phyloP scores from a whole-genome alignment of 1,284 basidiomycete species.

The Pholiota adiposa region DNA sequence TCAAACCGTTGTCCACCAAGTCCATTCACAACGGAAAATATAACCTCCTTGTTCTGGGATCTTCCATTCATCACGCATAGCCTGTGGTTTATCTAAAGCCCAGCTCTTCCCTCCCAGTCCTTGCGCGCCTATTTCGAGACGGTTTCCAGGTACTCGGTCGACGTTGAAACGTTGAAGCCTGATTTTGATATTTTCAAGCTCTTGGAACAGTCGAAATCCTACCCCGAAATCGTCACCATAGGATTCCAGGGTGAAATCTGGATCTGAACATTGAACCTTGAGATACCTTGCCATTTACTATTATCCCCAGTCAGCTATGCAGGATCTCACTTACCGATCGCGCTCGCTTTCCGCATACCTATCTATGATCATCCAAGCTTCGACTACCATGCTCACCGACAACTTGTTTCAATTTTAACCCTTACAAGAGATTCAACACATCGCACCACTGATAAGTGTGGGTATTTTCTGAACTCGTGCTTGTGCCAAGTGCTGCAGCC shows the following conservation, averaged over 20 bases:
- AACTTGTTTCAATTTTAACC: neutral
- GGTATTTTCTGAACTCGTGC: neutral
- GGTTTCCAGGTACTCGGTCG: neutral
- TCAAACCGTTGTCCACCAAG: neutral
- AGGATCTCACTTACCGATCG: neutral
- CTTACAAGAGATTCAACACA: neutral
- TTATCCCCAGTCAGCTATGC: neutral
- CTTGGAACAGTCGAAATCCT: neutral
- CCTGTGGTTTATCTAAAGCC: neutral
- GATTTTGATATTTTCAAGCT: neutral
- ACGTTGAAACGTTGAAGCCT: neutral
- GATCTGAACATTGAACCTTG: no score
- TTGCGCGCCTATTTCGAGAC: neutral
- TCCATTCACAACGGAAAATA: neutral
- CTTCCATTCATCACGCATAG: neutral
- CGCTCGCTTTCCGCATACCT: neutral
- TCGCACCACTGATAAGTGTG: neutral
- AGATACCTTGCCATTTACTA: neutral
- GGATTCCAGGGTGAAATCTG: neutral
- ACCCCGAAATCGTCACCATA: neutral
- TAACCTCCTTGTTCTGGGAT: neutral
- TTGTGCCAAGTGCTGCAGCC: neutral
- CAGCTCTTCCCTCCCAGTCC: neutral
- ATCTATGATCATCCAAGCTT: neutral
- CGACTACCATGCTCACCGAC: neutral